Percentiles rank a stretch among this genome's conserved stretches.
Evolutionary conservation across 805 yeast species (phyloP).

Genomic region (Maudiozyma turicensis): DNA sequence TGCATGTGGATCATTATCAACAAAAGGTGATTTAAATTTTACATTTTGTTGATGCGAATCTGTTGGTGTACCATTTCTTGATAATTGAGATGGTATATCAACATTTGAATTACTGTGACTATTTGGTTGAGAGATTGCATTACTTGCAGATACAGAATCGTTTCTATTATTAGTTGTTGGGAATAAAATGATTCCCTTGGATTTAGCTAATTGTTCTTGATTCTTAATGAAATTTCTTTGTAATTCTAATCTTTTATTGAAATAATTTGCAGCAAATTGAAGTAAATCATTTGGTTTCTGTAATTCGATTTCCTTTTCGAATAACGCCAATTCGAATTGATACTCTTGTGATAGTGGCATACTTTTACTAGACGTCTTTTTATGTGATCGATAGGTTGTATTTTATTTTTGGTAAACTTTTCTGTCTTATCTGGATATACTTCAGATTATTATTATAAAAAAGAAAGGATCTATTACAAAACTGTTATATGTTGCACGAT

Average conservation of each 20-base stretch:
- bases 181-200: constrained; percentile 42
- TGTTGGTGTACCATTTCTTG: constrained; percentile 3
- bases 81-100: constrained; percentile 4
- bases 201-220: constrained; percentile 31
- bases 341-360: constrained; percentile 15
- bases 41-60: constrained; percentile 6
- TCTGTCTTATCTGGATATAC: background rate
- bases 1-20: constrained; percentile 55
- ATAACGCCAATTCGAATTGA: constrained; percentile 45
- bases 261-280: constrained; percentile 70
- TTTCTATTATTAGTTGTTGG: constrained; percentile 22
- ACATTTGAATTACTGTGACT: background rate
- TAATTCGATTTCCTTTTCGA: constrained; percentile 46
- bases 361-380: too few species aligned
- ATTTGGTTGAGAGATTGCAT: constrained; percentile 3
- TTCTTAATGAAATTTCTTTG: constrained; percentile 30
- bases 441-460: too few species aligned
- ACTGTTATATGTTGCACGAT: too few species aligned
- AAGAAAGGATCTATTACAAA: too few species aligned
- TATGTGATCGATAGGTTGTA: background rate
- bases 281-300: constrained; percentile 58
- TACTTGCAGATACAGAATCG: constrained; percentile 23
- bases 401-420: background rate
- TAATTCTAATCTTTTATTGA: constrained; percentile 49
- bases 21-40: constrained; percentile 52